A percentile compares a stretch with the other conserved stretches of the same genome.
phyloP scores from a whole-genome alignment of 139 green algal genomes.

The Parachlorella kessleri region DNA sequence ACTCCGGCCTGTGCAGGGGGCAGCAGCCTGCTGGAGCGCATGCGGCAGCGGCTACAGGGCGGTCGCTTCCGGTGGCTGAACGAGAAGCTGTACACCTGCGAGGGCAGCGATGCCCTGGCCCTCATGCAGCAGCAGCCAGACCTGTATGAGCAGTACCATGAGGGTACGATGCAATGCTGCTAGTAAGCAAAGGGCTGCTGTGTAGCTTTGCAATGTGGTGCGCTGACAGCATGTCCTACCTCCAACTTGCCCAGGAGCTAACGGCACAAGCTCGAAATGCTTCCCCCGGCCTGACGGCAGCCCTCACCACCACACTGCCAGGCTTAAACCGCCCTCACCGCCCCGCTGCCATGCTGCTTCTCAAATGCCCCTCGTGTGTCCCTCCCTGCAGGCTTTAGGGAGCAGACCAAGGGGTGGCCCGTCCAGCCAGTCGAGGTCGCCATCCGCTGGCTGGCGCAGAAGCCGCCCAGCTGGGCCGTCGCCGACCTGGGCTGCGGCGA shows the following conservation, averaged over 20 bases:
- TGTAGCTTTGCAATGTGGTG: too few species aligned
- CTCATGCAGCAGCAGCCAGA: slow-evolving; percentile 72
- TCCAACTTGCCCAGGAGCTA: too few species aligned
- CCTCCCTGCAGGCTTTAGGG: slow-evolving; percentile 61
- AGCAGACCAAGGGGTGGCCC: slow-evolving; percentile 88
- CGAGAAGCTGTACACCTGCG: slow-evolving; percentile 93
- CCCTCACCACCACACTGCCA: too few species aligned
- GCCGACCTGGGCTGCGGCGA: slow-evolving; percentile 98
- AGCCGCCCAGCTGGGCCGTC: slow-evolving; percentile 50
- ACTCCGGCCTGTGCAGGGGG: too few species aligned
- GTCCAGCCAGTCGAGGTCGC: slow-evolving; percentile 82
- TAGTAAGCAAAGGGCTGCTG: too few species aligned
- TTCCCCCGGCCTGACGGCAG: too few species aligned
- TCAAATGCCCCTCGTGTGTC: too few species aligned
- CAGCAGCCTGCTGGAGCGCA: slow-evolving; percentile 71
- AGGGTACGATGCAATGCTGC: slow-evolving; percentile 27
- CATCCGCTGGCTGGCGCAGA: slow-evolving; percentile 60
- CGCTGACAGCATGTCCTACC: too few species aligned
- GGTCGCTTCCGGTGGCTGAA: slow-evolving; percentile 95
- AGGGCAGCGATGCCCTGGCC: slow-evolving; percentile 55
- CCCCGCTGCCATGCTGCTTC: too few species aligned
- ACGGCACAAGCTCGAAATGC: too few species aligned
- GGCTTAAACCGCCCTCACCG: too few species aligned
- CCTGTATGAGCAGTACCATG: slow-evolving; percentile 90
- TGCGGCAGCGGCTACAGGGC: slow-evolving; percentile 72